phyloP scores from a whole-genome alignment of 495 filamentous ascomycete genomes.

The Penicillium paxilli region DNA sequence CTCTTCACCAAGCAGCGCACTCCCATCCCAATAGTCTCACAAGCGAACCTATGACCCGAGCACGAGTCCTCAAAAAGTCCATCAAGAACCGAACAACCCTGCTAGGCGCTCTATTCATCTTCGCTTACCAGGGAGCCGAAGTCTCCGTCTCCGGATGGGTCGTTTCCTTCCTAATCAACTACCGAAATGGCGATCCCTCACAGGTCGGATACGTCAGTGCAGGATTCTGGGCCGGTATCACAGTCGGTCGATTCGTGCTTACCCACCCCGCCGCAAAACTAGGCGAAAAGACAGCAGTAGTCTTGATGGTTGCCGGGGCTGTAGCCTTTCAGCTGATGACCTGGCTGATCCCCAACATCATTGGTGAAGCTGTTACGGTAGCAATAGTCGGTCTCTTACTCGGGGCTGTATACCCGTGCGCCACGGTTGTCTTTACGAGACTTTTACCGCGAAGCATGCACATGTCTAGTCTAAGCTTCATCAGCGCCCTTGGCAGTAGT shows the following conservation, averaged over 20 bases:
- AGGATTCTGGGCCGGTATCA: conserved; percentile 84
- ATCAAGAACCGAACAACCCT: conserved; percentile 63
- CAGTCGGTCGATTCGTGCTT: conserved; percentile 66
- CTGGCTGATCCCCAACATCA: conserved; percentile 71
- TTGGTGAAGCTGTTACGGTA: conserved; percentile 70
- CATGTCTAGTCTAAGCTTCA: conserved; percentile 66
- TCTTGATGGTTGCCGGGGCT: conserved; percentile 57
- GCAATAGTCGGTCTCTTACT: conserved; percentile 73
- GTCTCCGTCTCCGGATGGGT: conserved; percentile 81
- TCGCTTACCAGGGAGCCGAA: conserved; percentile 79
- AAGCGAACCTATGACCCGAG: conserved; percentile 64
- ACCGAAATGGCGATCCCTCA: conserved; percentile 63
- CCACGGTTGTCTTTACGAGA: conserved; percentile 63
- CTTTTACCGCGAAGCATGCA: conserved; percentile 63
- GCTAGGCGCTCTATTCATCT: conserved; percentile 73
- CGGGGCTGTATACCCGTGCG: conserved; percentile 75
- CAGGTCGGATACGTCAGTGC: conserved; percentile 78
- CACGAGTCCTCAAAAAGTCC: conserved; percentile 53
- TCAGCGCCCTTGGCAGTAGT: conserved; percentile 70
- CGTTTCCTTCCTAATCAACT: conserved; percentile 72
- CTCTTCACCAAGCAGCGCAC: conserved; percentile 38
- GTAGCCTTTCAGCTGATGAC: conserved; percentile 68
- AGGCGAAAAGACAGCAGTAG: conserved; percentile 69
- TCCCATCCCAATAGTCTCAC: conserved; percentile 20
- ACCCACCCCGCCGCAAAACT: conserved; percentile 60